phyloP scores from a whole-genome alignment of 371 early-diverging fungal genomes.

The Mortierella sp. region DNA sequence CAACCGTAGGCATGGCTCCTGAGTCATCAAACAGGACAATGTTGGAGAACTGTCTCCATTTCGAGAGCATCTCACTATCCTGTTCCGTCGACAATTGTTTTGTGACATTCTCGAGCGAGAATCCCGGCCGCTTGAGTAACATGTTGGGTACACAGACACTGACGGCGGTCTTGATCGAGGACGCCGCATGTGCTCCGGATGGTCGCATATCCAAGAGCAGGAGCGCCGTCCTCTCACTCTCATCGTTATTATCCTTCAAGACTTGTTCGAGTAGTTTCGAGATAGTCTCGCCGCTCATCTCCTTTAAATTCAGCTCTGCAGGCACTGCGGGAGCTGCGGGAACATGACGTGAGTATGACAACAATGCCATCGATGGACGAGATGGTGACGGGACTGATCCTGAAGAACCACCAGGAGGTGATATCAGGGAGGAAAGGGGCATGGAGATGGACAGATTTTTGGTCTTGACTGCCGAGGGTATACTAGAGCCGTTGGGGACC shows the following conservation, averaged over 20 bases:
- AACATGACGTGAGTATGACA: constrained; percentile 20
- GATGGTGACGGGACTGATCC: constrained; percentile 9
- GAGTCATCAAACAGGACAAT: constrained; percentile 70
- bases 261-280: constrained; percentile 26
- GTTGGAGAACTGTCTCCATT: constrained; percentile 59
- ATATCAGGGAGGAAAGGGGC: constrained; percentile 26
- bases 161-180: constrained; percentile 61
- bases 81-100: constrained; percentile 65
- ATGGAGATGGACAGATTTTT: constrained; percentile 26
- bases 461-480: constrained; percentile 21
- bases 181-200: constrained; percentile 62
- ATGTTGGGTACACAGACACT: constrained; percentile 70
- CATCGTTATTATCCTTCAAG: constrained; percentile 4
- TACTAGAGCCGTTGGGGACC: constrained; percentile 20
- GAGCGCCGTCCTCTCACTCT: constrained; percentile 21
- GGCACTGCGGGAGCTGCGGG: constrained; percentile 14
- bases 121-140: constrained; percentile 65
- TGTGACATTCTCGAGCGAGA: constrained; percentile 63
- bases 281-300: constrained; percentile 14
- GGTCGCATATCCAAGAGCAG: constrained; percentile 69
- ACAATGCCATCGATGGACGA: constrained; percentile 26
- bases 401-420: constrained; percentile 21
- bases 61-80: constrained; percentile 55
- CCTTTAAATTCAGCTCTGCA: constrained; percentile 26
- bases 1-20: constrained; percentile 56